These are phyloP conservation scores for Phoma sp. DNA, from an alignment of 2,329 filamentous ascomycete genomes.

Conservation along the genomic window DNA sequence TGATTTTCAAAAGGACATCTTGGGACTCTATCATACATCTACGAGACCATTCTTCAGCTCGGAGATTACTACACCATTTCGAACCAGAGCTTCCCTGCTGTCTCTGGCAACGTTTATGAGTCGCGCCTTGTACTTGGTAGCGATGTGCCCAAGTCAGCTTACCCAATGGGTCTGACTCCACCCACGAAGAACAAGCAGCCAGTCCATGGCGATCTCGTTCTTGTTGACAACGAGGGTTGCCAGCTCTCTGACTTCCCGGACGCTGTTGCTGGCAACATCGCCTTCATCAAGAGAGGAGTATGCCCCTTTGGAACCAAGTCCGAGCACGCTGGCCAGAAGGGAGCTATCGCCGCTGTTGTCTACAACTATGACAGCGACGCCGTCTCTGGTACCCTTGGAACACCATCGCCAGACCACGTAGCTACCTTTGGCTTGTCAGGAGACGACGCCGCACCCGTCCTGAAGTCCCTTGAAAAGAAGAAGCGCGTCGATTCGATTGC, in stretches of 20 bases:
- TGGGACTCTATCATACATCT: slow-evolving; percentile 48
- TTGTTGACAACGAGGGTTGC: slow-evolving; percentile 44
- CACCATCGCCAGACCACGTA: slow-evolving; percentile 62
- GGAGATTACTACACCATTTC: slow-evolving; percentile 50
- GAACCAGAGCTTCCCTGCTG: slow-evolving; percentile 46
- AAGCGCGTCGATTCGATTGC: slow-evolving; percentile 51
- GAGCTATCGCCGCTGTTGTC: slow-evolving; percentile 74
- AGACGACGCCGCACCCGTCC: slow-evolving; percentile 62
- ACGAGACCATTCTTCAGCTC: slow-evolving; percentile 45
- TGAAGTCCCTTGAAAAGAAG: slow-evolving; percentile 59
- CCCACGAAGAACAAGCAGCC: slow-evolving; percentile 47
- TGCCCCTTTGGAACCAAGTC: slow-evolving; percentile 79
- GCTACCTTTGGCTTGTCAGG: slow-evolving; percentile 74
- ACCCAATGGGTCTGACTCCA: slow-evolving; percentile 45
- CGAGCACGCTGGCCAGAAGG: slow-evolving; percentile 69
- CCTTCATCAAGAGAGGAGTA: slow-evolving; percentile 72
- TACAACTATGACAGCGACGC: slow-evolving; percentile 74
- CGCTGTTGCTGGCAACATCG: slow-evolving; percentile 68
- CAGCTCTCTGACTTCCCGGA: slow-evolving; percentile 64
- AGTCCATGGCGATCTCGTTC: slow-evolving; percentile 42
- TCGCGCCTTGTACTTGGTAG: slow-evolving; percentile 45
- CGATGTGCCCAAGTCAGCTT: slow-evolving; percentile 41
- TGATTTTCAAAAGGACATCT: slow-evolving; percentile 36
- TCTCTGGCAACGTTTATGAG: slow-evolving; percentile 45
- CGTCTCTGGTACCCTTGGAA: slow-evolving; percentile 70